Percentiles rank a stretch among this genome's conserved stretches.
Evolutionary conservation across 2,329 filamentous ascomycete species (phyloP).

Genomic region (Phyllosticta ampelicida): DNA sequence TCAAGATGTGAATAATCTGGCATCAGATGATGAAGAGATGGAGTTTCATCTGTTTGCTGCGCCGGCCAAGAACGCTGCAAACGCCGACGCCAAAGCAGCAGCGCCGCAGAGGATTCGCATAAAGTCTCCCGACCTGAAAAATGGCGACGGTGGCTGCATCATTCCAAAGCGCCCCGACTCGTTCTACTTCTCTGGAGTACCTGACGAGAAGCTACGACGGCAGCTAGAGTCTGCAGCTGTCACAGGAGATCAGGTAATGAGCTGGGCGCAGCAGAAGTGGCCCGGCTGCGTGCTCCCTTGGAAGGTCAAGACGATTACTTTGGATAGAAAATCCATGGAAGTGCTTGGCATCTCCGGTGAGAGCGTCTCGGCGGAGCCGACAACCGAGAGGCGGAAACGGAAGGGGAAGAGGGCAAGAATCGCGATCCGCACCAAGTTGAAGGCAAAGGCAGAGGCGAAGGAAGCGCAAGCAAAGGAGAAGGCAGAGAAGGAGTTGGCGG

Average conservation of each 20-base stretch:
- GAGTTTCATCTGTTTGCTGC: background rate
- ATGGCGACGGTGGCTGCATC: constrained; percentile 14
- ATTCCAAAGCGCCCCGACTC: constrained; percentile 9
- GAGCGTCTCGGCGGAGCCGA: constrained; percentile 5
- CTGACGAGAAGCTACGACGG: background rate
- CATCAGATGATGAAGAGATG: background rate
- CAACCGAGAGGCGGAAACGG: constrained; percentile 18
- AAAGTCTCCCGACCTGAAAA: constrained; percentile 20
- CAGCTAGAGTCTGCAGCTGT: constrained; percentile 15
- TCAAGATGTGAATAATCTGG: background rate
- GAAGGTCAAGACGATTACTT: constrained; percentile 23
- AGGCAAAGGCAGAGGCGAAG: constrained; percentile 12
- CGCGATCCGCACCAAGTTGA: constrained; percentile 23
- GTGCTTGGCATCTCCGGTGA: background rate
- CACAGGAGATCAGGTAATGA: constrained; percentile 19
- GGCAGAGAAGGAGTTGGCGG: background rate
- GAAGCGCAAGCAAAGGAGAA: background rate
- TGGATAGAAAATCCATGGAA: constrained; percentile 12
- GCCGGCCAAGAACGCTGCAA: background rate
- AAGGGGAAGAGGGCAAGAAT: constrained; percentile 28
- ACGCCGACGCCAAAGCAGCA: constrained; percentile 17
- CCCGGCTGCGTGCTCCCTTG: constrained; percentile 25
- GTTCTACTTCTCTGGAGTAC: background rate
- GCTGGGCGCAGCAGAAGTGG: constrained; percentile 22
- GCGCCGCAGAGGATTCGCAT: constrained; percentile 23